These are phyloP conservation scores for Puccinia hordei DNA, from an alignment of 1,284 basidiomycete species.

Conservation along the genomic window DNA sequence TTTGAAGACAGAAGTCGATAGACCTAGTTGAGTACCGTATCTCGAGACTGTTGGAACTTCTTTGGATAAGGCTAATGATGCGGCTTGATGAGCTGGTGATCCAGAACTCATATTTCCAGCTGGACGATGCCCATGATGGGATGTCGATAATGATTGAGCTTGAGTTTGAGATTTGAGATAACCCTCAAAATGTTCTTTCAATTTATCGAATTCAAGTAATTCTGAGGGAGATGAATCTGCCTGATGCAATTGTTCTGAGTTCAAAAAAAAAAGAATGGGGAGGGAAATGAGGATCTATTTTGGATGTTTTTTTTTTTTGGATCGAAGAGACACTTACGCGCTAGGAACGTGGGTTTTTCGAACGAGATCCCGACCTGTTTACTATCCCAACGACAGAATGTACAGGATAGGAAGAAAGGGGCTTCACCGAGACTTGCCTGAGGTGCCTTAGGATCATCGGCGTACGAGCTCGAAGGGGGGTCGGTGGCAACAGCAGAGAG, in stretches of 20 bases:
- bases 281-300: conserved; percentile 63
- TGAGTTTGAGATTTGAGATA: conserved; percentile 64
- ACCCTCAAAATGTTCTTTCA: conserved; percentile 92
- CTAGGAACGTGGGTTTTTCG: conserved; percentile 92
- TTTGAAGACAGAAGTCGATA: conserved; percentile 45
- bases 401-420: conserved; percentile 87
- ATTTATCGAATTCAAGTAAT: conserved; percentile 79
- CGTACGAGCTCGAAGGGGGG: conserved; percentile 67
- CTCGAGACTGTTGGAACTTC: conserved; percentile 37
- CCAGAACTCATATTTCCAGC: conserved; percentile 28
- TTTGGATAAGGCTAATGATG: conserved; percentile 53
- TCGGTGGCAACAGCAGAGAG: conserved; percentile 84
- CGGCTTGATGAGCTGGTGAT: conserved; percentile 57
- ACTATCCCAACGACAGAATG: conserved; percentile 92
- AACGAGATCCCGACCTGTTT: conserved; percentile 85
- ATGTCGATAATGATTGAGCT: conserved; percentile 5
- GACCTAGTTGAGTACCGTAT: conserved; percentile 47
- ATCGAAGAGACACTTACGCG: conserved; percentile 53
- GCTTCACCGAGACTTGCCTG: conserved; percentile 68
- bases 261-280: not conserved
- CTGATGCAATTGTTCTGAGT: conserved; percentile 79
- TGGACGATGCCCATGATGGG: conserved; percentile 6
- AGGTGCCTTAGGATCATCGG: conserved; percentile 61
- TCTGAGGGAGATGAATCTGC: conserved; percentile 80
- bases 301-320: conserved; percentile 56